Conservation (phyloP, 805 yeast species). For the Teunomyces atbi region DNA sequence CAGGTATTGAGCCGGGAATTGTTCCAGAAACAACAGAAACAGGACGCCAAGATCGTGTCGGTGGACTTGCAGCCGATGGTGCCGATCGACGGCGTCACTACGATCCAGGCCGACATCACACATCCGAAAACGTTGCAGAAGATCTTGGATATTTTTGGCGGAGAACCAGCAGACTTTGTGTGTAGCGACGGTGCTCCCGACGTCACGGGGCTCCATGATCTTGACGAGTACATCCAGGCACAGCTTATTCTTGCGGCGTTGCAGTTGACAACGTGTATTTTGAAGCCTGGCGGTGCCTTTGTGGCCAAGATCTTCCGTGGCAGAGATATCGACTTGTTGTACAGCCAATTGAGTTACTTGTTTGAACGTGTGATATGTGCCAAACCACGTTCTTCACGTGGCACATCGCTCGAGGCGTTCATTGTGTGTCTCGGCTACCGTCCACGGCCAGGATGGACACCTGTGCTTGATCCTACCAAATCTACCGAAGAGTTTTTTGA, state of each 20-base stretch:
- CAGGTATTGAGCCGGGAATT: slow-evolving; percentile 82
- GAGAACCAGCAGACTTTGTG: slow-evolving; percentile 91
- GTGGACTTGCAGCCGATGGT: slow-evolving; percentile 98
- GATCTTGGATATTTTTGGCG: slow-evolving; percentile 81
- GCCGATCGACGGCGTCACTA: slow-evolving; percentile 87
- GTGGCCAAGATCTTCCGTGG: slow-evolving; percentile 97
- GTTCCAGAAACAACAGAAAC: slow-evolving; percentile 38
- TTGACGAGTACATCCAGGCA: slow-evolving; percentile 96
- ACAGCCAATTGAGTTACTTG: slow-evolving; percentile 84
- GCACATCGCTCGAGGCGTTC: slow-evolving; percentile 91
- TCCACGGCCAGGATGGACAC: slow-evolving; percentile 84
- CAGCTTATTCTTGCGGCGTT: slow-evolving; percentile 89
- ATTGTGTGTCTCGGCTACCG: slow-evolving; percentile 86
- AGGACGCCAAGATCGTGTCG: slow-evolving; percentile 74
- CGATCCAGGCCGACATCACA: slow-evolving; percentile 95
- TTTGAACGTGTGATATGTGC: slow-evolving; percentile 91
- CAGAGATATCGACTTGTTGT: slow-evolving; percentile 88
- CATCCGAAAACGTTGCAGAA: slow-evolving; percentile 83
- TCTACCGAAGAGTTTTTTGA: slow-evolving; percentile 85
- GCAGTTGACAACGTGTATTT: slow-evolving; percentile 84
- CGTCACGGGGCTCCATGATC: slow-evolving; percentile 94
- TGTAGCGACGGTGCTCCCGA: slow-evolving; percentile 99
- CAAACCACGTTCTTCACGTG: slow-evolving; percentile 93
- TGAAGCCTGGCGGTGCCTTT: slow-evolving; percentile 87
- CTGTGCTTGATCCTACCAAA: slow-evolving; percentile 51